phyloP scores from a whole-genome alignment of 306 rosid genomes.

The Quercus gilva region DNA sequence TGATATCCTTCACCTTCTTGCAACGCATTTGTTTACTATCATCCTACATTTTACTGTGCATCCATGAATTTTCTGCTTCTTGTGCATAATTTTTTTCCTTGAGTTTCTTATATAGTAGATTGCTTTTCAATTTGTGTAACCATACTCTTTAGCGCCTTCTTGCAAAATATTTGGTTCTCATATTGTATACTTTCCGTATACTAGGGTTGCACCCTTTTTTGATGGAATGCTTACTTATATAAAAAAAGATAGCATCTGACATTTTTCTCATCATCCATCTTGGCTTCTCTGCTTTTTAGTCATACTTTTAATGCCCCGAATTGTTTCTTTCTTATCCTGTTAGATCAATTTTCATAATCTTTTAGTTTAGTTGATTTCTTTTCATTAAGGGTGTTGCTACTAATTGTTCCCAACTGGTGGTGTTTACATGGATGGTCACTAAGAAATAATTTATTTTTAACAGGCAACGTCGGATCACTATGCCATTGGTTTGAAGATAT shows the following conservation, averaged over 20 bases:
- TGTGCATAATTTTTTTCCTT: not conserved
- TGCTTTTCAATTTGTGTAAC: too few relatives aligned
- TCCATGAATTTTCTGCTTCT: not conserved
- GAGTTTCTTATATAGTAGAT: too few relatives aligned
- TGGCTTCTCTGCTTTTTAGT: not conserved
- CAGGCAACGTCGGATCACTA: conserved; percentile 94
- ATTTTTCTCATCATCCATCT: not conserved
- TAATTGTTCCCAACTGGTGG: not conserved
- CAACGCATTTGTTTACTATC: not conserved
- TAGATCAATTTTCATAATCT: not conserved
- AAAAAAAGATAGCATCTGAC: not conserved
- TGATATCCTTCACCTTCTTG: not conserved
- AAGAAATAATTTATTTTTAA: conserved; percentile 18
- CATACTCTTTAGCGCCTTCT: too few relatives aligned
- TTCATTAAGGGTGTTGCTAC: not conserved
- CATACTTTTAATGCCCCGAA: not conserved
- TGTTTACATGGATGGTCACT: not conserved
- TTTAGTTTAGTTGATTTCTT: not conserved
- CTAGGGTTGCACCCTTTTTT: too few relatives aligned
- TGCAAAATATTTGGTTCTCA: too few relatives aligned
- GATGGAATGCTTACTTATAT: too few relatives aligned
- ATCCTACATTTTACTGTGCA: not conserved
- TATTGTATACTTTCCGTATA: too few relatives aligned
- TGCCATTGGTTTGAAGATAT: conserved; percentile 93
- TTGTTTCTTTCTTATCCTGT: not conserved